Percentiles rank a stretch among this genome's conserved stretches.
These are phyloP conservation scores for Achaetomium macrosporum DNA, from an alignment of 2,329 filamentous ascomycete genomes.

Conservation along the genomic window DNA sequence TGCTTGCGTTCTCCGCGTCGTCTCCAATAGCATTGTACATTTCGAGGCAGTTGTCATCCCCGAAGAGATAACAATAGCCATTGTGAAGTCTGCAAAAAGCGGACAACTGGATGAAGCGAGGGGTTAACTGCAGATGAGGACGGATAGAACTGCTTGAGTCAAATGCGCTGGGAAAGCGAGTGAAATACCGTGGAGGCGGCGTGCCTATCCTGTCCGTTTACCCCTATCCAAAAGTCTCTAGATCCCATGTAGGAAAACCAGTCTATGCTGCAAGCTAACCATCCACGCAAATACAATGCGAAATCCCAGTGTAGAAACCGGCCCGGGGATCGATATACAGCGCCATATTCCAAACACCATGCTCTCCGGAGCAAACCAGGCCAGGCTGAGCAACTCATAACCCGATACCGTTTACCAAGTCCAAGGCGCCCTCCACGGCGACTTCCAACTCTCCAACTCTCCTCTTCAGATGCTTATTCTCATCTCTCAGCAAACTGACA, in stretches of 20 bases:
- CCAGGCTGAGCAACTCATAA: conserved; percentile 27
- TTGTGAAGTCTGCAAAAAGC: not conserved
- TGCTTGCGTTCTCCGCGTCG: not conserved
- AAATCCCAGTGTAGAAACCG: not conserved
- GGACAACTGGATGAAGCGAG: not conserved
- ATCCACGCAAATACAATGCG: not conserved
- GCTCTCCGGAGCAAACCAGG: not conserved
- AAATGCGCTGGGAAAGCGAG: too few relatives aligned
- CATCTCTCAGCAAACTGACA: conserved; percentile 53
- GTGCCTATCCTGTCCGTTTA: too few relatives aligned
- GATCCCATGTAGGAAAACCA: not conserved
- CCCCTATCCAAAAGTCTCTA: not conserved
- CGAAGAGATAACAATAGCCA: not conserved
- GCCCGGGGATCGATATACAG: too few relatives aligned
- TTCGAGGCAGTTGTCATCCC: not conserved
- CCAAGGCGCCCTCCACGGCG: conserved; percentile 55
- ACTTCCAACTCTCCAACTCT: conserved; percentile 54
- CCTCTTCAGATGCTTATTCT: conserved; percentile 57
- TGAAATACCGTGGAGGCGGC: too few relatives aligned
- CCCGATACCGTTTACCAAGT: conserved; percentile 52
- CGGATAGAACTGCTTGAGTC: too few relatives aligned
- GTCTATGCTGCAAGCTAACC: not conserved
- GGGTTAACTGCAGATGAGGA: not conserved
- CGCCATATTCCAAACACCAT: too few relatives aligned
- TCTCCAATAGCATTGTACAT: conserved; percentile 11